A percentile compares a stretch with the other conserved stretches of the same genome.
Evolutionary conservation across 139 green algal genomes (phyloP).

Genomic region (Pleodorina starrii): DNA sequence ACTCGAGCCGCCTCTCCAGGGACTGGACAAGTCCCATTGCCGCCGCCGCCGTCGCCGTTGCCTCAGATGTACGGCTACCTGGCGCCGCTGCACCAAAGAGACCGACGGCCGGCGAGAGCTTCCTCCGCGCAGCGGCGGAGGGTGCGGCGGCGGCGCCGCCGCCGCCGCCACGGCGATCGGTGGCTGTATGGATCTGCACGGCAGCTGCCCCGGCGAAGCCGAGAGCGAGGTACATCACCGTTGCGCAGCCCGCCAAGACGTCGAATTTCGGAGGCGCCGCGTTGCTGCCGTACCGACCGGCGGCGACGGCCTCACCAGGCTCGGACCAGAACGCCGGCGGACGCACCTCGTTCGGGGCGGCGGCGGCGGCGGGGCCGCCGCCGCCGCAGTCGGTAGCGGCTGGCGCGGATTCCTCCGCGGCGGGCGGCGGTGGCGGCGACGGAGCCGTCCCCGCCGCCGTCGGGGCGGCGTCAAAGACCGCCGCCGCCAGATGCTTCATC

Average conservation of each 20-base stretch:
- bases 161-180: neutral
- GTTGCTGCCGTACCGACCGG: no score
- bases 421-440: neutral
- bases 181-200: neutral
- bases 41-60: neutral
- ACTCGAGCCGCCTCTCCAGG: neutral
- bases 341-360: neutral
- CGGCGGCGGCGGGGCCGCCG: neutral
- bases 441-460: neutral
- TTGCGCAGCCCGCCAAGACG: no score
- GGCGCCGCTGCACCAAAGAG: neutral
- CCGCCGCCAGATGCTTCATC: neutral
- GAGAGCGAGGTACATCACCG: neutral
- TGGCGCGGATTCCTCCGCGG: neutral
- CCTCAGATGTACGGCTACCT: neutral
- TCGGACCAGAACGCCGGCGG: neutral
- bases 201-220: neutral
- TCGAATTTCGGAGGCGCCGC: no score
- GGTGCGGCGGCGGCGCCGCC: neutral
- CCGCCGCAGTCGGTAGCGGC: neutral
- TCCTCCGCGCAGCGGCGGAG: neutral
- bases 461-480: neutral
- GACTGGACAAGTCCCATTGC: neutral
- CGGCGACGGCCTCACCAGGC: neutral
- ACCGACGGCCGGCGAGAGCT: no score